phyloP scores from a whole-genome alignment of 75 land plant genomes.

The Picea glauca region DNA sequence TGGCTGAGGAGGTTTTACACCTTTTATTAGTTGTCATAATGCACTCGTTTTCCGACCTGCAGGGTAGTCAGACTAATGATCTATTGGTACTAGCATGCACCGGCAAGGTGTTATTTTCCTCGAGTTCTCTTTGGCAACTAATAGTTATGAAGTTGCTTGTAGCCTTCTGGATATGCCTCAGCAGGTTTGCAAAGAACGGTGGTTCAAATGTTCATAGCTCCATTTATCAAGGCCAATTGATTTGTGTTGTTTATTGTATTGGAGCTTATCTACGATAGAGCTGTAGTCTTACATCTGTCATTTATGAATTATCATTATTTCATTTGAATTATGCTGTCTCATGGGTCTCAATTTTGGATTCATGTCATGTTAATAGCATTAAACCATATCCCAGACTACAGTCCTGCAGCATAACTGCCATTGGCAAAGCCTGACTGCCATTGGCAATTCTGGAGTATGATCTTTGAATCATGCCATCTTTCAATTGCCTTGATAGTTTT shows the following conservation, averaged over 20 bases:
- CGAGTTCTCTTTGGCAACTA: neutral
- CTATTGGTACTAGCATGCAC: neutral
- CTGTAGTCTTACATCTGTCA: neutral
- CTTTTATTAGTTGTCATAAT: neutral
- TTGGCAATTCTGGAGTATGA: too few relatives aligned
- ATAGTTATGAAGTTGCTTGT: neutral
- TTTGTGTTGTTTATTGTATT: neutral
- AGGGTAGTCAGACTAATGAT: neutral
- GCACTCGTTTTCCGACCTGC: neutral
- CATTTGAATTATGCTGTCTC: neutral
- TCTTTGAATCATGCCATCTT: too few relatives aligned
- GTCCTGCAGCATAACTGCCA: too few relatives aligned
- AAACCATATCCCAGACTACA: too few relatives aligned
- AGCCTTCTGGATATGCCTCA: neutral
- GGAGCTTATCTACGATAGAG: neutral
- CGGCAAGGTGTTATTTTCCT: neutral
- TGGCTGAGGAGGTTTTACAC: too few relatives aligned
- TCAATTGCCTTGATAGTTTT: too few relatives aligned
- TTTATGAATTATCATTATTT: neutral
- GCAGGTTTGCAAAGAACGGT: neutral
- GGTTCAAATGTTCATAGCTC: neutral
- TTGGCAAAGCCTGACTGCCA: too few relatives aligned
- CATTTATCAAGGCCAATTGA: neutral
- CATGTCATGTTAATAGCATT: neutral
- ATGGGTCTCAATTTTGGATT: neutral